phyloP scores from a whole-genome alignment of 2,329 filamentous ascomycete species.

The Xylaria hypoxylon region DNA sequence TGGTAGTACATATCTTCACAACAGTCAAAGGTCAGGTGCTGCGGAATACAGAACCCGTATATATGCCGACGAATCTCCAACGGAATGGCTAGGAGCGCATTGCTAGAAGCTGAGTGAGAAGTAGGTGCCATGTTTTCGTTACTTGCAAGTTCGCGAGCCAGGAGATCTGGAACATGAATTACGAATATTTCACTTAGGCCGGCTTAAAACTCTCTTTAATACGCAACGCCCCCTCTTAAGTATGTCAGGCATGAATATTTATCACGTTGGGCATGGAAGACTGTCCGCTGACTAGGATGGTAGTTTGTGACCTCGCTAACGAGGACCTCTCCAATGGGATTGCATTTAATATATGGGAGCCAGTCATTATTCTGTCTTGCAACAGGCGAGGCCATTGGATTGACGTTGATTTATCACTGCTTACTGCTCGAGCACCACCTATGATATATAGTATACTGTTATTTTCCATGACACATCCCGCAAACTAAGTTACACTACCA shows the following conservation, averaged over 20 bases:
- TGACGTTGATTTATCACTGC: background rate
- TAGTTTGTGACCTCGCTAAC: constrained; percentile 8
- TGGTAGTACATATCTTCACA: constrained; percentile 29
- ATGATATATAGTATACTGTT: too few relatives aligned
- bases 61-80: constrained; percentile 27
- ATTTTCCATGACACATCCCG: too few relatives aligned
- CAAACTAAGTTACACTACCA: too few relatives aligned
- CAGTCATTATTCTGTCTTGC: constrained; percentile 9
- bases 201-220: constrained; percentile 14
- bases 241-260: constrained; percentile 24
- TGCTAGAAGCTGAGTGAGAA: background rate
- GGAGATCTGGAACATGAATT: background rate
- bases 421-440: background rate
- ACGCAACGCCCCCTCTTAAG: constrained; percentile 10
- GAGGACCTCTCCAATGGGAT: constrained; percentile 27
- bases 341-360: constrained; percentile 26
- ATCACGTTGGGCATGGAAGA: constrained; percentile 22
- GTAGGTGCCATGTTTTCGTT: constrained; percentile 11
- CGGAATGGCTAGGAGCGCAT: constrained; percentile 15
- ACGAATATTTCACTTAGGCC: background rate
- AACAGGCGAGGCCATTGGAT: background rate
- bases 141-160: background rate
- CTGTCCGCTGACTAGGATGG: background rate
- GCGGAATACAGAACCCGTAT: constrained; percentile 30
- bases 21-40: constrained; percentile 22